Conservation (phyloP, 768 basidiomycete genomes). For the Mycena epipterygia region DNA sequence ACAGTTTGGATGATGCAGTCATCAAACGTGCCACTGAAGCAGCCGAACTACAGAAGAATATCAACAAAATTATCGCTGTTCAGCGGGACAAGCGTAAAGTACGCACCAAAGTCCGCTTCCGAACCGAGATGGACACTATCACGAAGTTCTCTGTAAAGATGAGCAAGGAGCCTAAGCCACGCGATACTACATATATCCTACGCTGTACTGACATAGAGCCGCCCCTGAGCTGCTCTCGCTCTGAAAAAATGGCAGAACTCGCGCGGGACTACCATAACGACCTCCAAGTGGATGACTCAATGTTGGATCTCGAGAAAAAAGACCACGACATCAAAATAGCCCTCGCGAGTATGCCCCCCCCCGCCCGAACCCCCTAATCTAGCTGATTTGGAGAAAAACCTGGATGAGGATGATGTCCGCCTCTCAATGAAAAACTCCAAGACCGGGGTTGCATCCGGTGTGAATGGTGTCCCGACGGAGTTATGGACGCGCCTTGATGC, state of each 20-base stretch:
- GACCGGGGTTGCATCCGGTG: not conserved
- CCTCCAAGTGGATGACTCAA: not conserved
- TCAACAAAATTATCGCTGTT: not conserved
- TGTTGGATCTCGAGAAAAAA: not conserved
- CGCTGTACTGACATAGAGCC: not conserved
- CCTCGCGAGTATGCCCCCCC: not conserved
- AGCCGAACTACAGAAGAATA: not conserved
- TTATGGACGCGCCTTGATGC: constrained; percentile 22
- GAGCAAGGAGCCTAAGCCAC: not conserved
- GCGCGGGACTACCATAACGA: constrained; percentile 4
- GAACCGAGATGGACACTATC: not conserved
- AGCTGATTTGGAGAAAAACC: not conserved
- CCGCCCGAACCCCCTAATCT: not conserved
- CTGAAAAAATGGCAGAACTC: not conserved
- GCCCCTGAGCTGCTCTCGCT: not conserved
- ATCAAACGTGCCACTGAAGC: not conserved
- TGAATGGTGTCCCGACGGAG: constrained; percentile 10
- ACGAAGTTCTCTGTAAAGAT: not conserved
- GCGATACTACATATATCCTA: not conserved
- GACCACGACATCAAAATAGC: not conserved
- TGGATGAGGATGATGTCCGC: not conserved
- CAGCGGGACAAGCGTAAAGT: not conserved
- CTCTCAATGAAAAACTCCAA: not conserved
- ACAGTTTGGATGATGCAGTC: not conserved
- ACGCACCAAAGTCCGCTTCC: not conserved